These are phyloP conservation scores for Aureobasidium sp. DNA, from an alignment of 2,329 filamentous ascomycete genomes.

Conservation along the genomic window DNA sequence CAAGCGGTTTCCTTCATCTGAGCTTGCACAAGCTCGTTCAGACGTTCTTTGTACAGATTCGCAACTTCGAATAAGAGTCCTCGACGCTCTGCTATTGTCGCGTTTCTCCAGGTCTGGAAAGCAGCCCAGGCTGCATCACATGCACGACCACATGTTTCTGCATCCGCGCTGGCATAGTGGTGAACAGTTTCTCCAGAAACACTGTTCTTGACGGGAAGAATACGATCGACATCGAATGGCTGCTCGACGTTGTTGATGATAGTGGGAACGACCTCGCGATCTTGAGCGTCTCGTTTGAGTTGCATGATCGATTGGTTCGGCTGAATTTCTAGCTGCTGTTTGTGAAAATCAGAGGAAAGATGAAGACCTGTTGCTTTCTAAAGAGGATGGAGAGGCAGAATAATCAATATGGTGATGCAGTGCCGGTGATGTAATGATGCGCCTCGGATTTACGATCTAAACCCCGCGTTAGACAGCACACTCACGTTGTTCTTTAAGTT, in stretches of 20 bases:
- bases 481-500: too few species aligned
- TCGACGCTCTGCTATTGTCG: conserved; percentile 22
- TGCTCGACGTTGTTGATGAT: conserved; percentile 23
- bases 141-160: conserved; percentile 20
- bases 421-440: too few species aligned
- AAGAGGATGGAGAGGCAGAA: too few species aligned
- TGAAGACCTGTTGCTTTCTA: too few species aligned
- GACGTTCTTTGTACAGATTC: conserved; percentile 23
- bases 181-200: conserved; percentile 21
- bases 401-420: too few species aligned
- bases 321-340: too few species aligned
- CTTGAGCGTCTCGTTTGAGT: conserved; percentile 16
- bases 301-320: conserved; percentile 11
- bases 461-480: too few species aligned
- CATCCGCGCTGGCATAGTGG: conserved; percentile 22
- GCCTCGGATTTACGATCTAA: too few species aligned
- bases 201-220: conserved; percentile 22
- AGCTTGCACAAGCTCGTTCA: conserved; percentile 20
- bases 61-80: conserved; percentile 25
- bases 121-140: conserved; percentile 24
- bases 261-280: conserved; percentile 22
- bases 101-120: conserved; percentile 25
- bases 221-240: conserved; percentile 15
- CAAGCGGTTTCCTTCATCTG: conserved; percentile 28
- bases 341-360: too few species aligned